Base-by-base conservation (phyloP, 805 yeast species). In the Kodamaea restingae region DNA sequence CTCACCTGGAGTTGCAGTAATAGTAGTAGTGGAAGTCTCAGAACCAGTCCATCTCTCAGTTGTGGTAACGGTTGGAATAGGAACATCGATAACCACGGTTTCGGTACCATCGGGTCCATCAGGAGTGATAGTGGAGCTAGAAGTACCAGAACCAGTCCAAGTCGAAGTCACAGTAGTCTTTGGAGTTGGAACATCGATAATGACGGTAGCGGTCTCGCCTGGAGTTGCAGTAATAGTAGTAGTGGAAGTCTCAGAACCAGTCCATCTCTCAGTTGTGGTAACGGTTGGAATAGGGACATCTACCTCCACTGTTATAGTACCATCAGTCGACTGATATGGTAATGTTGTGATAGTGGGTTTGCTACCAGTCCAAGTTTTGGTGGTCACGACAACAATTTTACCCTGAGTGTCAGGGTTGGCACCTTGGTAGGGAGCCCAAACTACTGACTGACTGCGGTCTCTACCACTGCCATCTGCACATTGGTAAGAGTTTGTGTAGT, bases 231-330 rank as follows among this genome's bases (percentile, higher is more conserved):
- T 42, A 2, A 17, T 9, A 15, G 46, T 42, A 8, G 18, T 24
- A 6, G 47, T 41, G 8, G 40, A 18, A 15, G 46, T 36, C 6
- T 43, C 43, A 12, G 54, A 48, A 17, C 33, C 47, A 15, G 43
- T 28, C 26, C 31, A 35, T 4, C 43, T 38, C 10, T 41, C 20
- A 22, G 50, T 46, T n/a, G 38, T 21, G 1, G 48, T 41, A 9
- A 38, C 41, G 9, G 43, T 33, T 26, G 44, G 42, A 12, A 36
- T 32, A 8, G 60, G 60, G 7, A 46, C 40, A 8, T 53, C 47
- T 8, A 43, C 52, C 21, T 50, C 48, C 14, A 52, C 43, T 18
- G 47, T 36, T 10, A 48, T 40, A 15, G 54, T 51, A 17, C 30
- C 46, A 17, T 24, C 31, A 25, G 8, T 43, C 32, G 14, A 39